Percentiles rank a stretch among this genome's conserved stretches.
These are phyloP conservation scores for Verticillium longisporum DNA, from an alignment of 2,329 filamentous ascomycete species.

Conservation along the genomic window DNA sequence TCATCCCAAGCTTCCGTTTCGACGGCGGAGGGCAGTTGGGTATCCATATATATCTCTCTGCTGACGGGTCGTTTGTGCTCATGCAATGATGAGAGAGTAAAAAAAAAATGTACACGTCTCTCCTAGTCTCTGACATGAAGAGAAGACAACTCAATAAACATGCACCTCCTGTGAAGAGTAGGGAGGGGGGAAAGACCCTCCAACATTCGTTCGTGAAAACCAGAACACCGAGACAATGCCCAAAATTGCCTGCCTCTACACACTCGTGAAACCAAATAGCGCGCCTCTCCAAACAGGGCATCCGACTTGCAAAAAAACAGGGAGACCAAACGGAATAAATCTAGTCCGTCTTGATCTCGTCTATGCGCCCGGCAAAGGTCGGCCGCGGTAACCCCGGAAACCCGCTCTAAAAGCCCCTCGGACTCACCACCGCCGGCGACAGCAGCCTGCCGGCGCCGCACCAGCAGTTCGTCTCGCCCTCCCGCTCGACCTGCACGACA, in stretches of 20 bases:
- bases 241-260: not conserved
- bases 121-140: not conserved
- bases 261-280: not conserved
- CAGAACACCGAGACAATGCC: not conserved
- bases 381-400: not conserved
- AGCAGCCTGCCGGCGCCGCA: slow-evolving; percentile 33
- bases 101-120: slow-evolving; percentile 3
- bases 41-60: not conserved
- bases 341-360: not conserved
- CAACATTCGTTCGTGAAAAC: not conserved
- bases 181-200: not conserved
- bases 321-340: not conserved
- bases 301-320: not conserved
- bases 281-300: not conserved
- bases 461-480: slow-evolving; percentile 65
- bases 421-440: slow-evolving; percentile 18
- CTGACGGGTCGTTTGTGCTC: slow-evolving; percentile 3
- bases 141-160: not conserved
- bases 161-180: not conserved
- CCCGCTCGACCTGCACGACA: slow-evolving; percentile 80
- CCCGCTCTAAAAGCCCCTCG: slow-evolving; percentile 25
- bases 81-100: slow-evolving; percentile 3
- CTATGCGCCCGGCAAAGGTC: not conserved
- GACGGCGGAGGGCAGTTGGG: not conserved
- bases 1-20: not conserved